These are phyloP conservation scores for Yamadazyma aaseri DNA, from an alignment of 1,139 yeast genomes.

Conservation along the genomic window DNA sequence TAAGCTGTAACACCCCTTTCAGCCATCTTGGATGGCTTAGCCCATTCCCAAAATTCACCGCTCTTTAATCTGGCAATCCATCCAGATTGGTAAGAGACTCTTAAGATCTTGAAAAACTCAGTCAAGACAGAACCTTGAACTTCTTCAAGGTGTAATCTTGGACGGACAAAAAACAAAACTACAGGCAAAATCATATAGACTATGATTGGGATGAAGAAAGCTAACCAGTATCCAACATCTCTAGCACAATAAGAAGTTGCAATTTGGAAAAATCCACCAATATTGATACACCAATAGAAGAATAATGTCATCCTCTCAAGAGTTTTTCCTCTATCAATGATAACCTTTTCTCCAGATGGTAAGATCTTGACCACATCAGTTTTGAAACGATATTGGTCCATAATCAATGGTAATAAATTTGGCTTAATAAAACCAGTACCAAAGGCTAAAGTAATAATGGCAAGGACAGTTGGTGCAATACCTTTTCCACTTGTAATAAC, in stretches of 20 bases:
- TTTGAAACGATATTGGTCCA: slow-evolving; percentile 53
- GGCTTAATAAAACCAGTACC: slow-evolving; percentile 55
- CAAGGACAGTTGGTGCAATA: slow-evolving; percentile 33
- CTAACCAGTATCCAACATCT: slow-evolving; percentile 75
- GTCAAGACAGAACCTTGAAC: slow-evolving; percentile 51
- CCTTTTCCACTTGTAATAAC: slow-evolving; percentile 36
- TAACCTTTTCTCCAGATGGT: slow-evolving; percentile 63
- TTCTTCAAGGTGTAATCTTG: slow-evolving; percentile 35
- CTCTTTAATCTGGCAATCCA: slow-evolving; percentile 36
- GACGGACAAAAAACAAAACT: slow-evolving; percentile 38
- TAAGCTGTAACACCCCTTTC: slow-evolving; percentile 34
- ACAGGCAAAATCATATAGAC: slow-evolving; percentile 50
- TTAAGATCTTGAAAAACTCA: slow-evolving; percentile 40
- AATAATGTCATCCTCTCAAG: slow-evolving; percentile 73
- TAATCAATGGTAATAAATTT: slow-evolving; percentile 48
- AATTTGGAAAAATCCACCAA: slow-evolving; percentile 75
- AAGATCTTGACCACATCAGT: slow-evolving; percentile 58
- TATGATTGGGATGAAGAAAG: slow-evolving; percentile 59
- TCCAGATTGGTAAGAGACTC: slow-evolving; percentile 38
- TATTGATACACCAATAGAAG: slow-evolving; percentile 77
- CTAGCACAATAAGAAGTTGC: slow-evolving; percentile 76
- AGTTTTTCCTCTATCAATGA: slow-evolving; percentile 70
- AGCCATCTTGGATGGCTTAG: slow-evolving; percentile 50
- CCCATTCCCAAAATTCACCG: slow-evolving; percentile 52
- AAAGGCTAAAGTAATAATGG: slow-evolving; percentile 37